phyloP scores from a whole-genome alignment of 345 rosid genomes.

The Eucalyptus cloeziana region DNA sequence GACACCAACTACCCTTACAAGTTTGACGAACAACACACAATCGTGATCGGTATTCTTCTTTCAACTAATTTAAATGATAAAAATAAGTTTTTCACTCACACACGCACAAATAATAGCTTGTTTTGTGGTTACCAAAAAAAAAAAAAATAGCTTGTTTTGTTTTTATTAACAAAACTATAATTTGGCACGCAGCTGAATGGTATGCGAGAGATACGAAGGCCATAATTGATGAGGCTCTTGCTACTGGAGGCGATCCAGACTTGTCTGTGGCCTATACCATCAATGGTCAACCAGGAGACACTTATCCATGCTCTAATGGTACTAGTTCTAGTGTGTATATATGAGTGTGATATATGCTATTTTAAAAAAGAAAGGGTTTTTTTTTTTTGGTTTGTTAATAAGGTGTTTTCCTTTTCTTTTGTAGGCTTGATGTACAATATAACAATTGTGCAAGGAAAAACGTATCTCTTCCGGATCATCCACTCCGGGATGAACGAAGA shows the following conservation, averaged over 20 bases:
- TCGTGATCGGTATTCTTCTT: background rate
- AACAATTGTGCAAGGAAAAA: background rate
- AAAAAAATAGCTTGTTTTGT: background rate
- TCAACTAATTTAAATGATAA: background rate
- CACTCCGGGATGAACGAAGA: background rate
- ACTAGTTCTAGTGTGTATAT: background rate
- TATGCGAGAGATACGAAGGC: background rate
- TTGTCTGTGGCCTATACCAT: background rate
- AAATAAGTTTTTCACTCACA: background rate
- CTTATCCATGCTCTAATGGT: background rate
- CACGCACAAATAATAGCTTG: background rate
- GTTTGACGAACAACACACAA: background rate
- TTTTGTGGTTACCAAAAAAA: background rate
- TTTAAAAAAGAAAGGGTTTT: background rate
- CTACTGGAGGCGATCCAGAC: background rate
- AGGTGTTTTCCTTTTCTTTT: background rate
- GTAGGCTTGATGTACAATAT: background rate
- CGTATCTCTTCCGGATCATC: background rate
- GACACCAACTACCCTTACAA: background rate
- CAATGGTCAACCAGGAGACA: background rate
- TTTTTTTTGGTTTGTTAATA: background rate
- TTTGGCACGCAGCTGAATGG: background rate
- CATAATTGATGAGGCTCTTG: background rate
- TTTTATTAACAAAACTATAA: background rate
- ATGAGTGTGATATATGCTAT: background rate